Percentiles rank a stretch among this genome's conserved stretches.
phyloP scores from a whole-genome alignment of 2,329 filamentous ascomycete species.

The Curvularia hawaiiensis region DNA sequence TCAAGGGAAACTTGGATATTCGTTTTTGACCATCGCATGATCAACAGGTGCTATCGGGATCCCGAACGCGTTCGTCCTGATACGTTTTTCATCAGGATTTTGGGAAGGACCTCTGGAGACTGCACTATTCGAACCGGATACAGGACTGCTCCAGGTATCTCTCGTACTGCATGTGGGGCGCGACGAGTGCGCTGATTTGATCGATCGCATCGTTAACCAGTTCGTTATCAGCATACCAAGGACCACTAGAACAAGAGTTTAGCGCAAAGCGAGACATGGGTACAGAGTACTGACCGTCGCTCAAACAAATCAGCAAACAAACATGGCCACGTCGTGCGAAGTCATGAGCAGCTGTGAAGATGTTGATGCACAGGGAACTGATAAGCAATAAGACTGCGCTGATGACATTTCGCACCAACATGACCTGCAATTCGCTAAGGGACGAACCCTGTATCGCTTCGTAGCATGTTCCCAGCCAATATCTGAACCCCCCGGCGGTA shows the following conservation, averaged over 20 bases:
- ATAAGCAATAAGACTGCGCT: conserved; percentile 41
- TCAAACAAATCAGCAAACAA: conserved; percentile 46
- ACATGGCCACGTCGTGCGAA: conserved; percentile 42
- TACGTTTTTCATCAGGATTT: not conserved
- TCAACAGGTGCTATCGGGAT: not conserved
- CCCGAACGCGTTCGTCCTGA: not conserved
- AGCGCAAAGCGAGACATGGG: not conserved
- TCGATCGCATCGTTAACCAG: conserved; percentile 26
- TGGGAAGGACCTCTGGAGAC: not conserved
- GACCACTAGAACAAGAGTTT: conserved; percentile 15
- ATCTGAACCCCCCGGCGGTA: not conserved
- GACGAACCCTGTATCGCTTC: not conserved
- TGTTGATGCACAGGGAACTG: conserved; percentile 44
- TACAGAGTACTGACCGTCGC: conserved; percentile 42
- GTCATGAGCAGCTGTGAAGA: conserved; percentile 31
- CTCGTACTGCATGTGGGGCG: not conserved
- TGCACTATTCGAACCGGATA: not conserved
- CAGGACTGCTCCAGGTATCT: not conserved
- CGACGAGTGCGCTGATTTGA: not conserved
- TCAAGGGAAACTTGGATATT: conserved; percentile 5
- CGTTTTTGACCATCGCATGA: not conserved
- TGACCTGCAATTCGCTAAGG: conserved; percentile 21
- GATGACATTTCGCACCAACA: conserved; percentile 31
- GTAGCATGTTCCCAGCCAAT: not conserved
- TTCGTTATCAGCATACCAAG: conserved; percentile 27